These are phyloP conservation scores for Trifolium fragiferum DNA, from an alignment of 306 rosid species.

Conservation along the genomic window DNA sequence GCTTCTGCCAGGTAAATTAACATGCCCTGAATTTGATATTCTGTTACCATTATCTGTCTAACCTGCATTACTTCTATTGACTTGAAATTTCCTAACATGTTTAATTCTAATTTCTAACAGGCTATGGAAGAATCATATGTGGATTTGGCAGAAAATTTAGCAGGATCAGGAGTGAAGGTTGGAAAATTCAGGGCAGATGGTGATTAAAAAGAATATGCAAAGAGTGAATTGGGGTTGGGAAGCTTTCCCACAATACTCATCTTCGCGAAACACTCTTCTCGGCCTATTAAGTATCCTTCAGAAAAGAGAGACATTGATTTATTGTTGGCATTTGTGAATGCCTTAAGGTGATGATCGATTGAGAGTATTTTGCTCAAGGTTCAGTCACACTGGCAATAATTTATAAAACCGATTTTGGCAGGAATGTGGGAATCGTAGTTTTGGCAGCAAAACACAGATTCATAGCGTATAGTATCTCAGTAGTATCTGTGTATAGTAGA, in stretches of 20 bases:
- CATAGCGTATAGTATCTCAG: conserved; percentile 30
- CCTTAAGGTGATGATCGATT: conserved; percentile 58
- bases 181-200: conserved; percentile 97
- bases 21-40: neutral
- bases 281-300: conserved; percentile 83
- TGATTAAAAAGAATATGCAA: conserved; percentile 83
- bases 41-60: too few species aligned
- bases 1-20: conserved; percentile 75
- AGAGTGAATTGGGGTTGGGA: conserved; percentile 70
- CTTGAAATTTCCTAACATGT: conserved; percentile 5
- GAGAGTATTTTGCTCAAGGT: conserved; percentile 40
- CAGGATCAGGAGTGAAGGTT: conserved; percentile 86
- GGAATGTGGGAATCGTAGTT: conserved; percentile 47
- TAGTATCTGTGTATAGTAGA: conserved; percentile 49
- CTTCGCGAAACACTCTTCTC: conserved; percentile 85
- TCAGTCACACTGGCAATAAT: conserved; percentile 14
- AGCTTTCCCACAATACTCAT: conserved; percentile 91
- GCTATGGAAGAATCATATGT: conserved; percentile 86
- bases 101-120: conserved; percentile 46
- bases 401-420: conserved; percentile 42
- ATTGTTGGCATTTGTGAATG: conserved; percentile 78
- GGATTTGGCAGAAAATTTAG: conserved; percentile 80
- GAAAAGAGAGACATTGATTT: conserved; percentile 95
- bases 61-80: neutral
- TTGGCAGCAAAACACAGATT: conserved; percentile 46